These are phyloP conservation scores for Scheffersomyces segobiensis DNA, from an alignment of 1,139 yeast species.

Conservation along the genomic window DNA sequence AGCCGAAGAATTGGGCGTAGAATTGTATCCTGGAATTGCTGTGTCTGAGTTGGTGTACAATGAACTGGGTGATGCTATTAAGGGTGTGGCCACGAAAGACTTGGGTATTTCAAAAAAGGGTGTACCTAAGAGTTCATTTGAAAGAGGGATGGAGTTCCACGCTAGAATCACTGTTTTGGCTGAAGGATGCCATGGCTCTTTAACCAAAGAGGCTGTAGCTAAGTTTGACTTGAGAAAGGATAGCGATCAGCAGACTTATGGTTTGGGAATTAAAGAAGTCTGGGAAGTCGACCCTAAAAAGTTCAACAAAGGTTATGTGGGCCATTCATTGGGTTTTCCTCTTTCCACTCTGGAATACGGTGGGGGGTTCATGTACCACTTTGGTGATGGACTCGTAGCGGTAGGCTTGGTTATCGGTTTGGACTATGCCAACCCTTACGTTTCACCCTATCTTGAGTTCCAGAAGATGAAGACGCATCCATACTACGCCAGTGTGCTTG, in stretches of 20 bases:
- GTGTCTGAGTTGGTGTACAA: constrained; percentile 77
- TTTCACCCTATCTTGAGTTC: constrained; percentile 94
- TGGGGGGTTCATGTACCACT: constrained; percentile 96
- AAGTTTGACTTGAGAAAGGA: constrained; percentile 68
- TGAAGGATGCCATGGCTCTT: constrained; percentile 97
- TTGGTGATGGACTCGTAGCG: constrained; percentile 87
- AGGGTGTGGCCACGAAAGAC: constrained; percentile 93
- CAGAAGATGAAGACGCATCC: constrained; percentile 94
- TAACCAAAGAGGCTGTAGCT: constrained; percentile 72
- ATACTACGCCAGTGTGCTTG: constrained; percentile 68
- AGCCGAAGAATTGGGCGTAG: constrained; percentile 94
- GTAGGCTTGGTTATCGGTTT: constrained; percentile 91
- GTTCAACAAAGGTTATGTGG: constrained; percentile 78
- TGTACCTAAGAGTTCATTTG: constrained; percentile 74
- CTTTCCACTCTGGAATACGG: constrained; percentile 74
- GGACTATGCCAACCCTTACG: constrained; percentile 90
- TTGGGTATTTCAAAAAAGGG: constrained; percentile 80
- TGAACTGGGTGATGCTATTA: constrained; percentile 58
- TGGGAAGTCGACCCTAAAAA: constrained; percentile 94
- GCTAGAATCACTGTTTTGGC: constrained; percentile 86
- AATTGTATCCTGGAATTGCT: constrained; percentile 86
- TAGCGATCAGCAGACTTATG: constrained; percentile 83
- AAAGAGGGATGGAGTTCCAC: constrained; percentile 95
- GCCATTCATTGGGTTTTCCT: constrained; percentile 92
- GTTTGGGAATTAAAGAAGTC: constrained; percentile 91